Percentiles rank a stretch among this genome's conserved stretches.
Evolutionary conservation across 2,329 filamentous ascomycete genomes (phyloP).

Genomic region (Xylariaceae sp.): DNA sequence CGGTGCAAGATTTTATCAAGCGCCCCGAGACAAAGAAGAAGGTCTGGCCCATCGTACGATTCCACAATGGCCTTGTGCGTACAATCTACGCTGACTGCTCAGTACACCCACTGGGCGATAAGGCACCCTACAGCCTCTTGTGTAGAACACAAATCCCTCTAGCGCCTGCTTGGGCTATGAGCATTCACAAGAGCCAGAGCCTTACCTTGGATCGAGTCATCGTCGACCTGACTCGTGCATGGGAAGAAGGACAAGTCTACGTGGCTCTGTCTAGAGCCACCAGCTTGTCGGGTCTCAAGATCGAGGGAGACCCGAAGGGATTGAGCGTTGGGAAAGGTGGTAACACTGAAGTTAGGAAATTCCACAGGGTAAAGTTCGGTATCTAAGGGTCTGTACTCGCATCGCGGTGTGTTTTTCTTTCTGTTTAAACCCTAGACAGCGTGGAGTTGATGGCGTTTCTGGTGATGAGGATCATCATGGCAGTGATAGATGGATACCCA

Average conservation of each 20-base stretch:
- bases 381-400: slow-evolving; percentile 1
- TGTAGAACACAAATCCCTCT: slow-evolving; percentile 62
- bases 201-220: slow-evolving; percentile 59
- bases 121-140: slow-evolving; percentile 45
- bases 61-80: slow-evolving; percentile 44
- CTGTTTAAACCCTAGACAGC: too few relatives aligned
- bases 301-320: slow-evolving; percentile 32
- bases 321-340: slow-evolving; percentile 31
- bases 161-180: slow-evolving; percentile 60
- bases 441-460: too few relatives aligned
- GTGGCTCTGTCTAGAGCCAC: slow-evolving; percentile 60
- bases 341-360: slow-evolving; percentile 34
- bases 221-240: slow-evolving; percentile 51
- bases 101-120: slow-evolving; percentile 45
- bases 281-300: slow-evolving; percentile 46
- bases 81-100: slow-evolving; percentile 53
- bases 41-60: slow-evolving; percentile 51
- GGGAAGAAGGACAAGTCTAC: slow-evolving; percentile 59
- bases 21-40: slow-evolving; percentile 27
- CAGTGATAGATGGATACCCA: too few relatives aligned
- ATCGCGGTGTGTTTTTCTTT: too few relatives aligned
- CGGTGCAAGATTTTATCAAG: slow-evolving; percentile 40
- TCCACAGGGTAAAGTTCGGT: slow-evolving; percentile 35
- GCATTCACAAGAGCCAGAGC: slow-evolving; percentile 61
- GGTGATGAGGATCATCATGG: too few relatives aligned